These are phyloP conservation scores for Brassica carinata DNA, from an alignment of 345 rosid species.

Conservation along the genomic window DNA sequence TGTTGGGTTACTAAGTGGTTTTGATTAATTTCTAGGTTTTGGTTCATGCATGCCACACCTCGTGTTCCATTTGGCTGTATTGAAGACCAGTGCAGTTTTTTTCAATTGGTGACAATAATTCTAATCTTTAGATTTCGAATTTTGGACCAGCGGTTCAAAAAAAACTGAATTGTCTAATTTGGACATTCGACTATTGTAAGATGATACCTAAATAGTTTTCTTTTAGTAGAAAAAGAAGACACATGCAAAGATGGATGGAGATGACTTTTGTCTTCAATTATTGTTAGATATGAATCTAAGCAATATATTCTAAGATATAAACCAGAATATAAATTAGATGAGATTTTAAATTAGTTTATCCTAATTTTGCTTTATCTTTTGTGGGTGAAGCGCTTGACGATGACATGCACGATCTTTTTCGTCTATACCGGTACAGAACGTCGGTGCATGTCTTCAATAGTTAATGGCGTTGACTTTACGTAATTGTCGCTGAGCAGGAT, in stretches of 20 bases:
- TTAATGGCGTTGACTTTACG: conserved; percentile 16
- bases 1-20: neutral
- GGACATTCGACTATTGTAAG: neutral
- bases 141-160: neutral
- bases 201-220: neutral
- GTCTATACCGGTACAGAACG: neutral
- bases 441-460: conserved; percentile 8
- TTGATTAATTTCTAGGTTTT: neutral
- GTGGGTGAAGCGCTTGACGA: conserved; percentile 1
- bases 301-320: neutral
- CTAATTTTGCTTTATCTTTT: neutral
- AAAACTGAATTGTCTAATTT: neutral
- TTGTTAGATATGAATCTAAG: neutral
- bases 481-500: neutral
- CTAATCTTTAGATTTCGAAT: neutral
- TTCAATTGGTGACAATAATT: neutral
- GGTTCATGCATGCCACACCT: neutral
- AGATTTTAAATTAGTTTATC: neutral
- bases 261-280: neutral
- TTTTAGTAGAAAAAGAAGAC: conserved; percentile 1
- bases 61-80: neutral
- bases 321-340: neutral
- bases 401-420: conserved; percentile 5
- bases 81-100: neutral
- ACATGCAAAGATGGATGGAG: conserved; percentile 6